Evolutionary conservation across 2,329 filamentous ascomycete species (phyloP).

Genomic region (Fusarium clavum): DNA sequence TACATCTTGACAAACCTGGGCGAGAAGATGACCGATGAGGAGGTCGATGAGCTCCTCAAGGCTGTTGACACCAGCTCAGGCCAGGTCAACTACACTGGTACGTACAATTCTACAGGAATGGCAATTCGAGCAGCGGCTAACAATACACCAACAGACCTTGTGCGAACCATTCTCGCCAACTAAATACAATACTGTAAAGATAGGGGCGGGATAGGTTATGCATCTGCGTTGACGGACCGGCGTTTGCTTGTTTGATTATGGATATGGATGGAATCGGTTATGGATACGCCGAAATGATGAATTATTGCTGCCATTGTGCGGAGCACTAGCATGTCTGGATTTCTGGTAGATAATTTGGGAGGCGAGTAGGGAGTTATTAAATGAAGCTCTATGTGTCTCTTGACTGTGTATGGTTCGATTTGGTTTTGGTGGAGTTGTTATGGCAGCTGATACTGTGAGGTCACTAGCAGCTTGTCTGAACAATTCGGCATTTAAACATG

Average conservation of each 20-base stretch:
- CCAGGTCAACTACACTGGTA: conserved; percentile 97
- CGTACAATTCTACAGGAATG: neutral
- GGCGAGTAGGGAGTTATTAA: conserved; percentile 40
- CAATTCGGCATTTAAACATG: too few relatives aligned
- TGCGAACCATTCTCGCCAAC: conserved; percentile 88
- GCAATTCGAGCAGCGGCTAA: neutral
- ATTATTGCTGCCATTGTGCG: conserved; percentile 41
- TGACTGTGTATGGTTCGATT: neutral
- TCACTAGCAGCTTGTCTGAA: neutral
- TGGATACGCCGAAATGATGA: conserved; percentile 44
- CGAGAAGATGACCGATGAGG: conserved; percentile 99
- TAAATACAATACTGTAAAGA: conserved; percentile 56
- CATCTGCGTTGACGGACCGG: conserved; percentile 51
- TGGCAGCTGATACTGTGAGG: neutral
- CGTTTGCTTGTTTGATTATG: conserved; percentile 50
- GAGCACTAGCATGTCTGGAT: conserved; percentile 42
- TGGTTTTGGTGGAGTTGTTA: conserved; percentile 14
- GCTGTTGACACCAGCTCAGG: conserved; percentile 95
- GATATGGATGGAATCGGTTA: conserved; percentile 40
- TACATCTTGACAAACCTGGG: conserved; percentile 98
- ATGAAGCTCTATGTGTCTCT: conserved; percentile 39
- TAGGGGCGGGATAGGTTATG: conserved; percentile 44
- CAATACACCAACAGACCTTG: conserved; percentile 69
- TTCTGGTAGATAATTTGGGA: conserved; percentile 46
- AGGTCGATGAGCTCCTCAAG: conserved; percentile 99